Evolutionary conservation across 2,329 filamentous ascomycete species (phyloP).

Genomic region (Aspergillus cejpii): DNA sequence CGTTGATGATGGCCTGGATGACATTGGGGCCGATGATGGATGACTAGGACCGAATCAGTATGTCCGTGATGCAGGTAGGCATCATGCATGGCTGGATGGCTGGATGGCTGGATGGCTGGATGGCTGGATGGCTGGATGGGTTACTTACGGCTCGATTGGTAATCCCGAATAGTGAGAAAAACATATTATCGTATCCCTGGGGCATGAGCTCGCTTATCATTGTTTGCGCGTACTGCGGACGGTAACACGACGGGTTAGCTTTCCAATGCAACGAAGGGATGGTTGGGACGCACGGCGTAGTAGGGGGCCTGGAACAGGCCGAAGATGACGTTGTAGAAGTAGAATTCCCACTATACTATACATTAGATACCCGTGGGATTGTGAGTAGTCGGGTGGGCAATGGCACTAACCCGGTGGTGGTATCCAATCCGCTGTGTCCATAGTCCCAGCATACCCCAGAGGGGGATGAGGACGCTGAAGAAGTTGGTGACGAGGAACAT

Average conservation of each 20-base stretch:
- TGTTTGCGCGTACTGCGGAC: constrained; percentile 35
- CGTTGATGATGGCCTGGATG: constrained; percentile 41
- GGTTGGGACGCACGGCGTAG: constrained; percentile 29
- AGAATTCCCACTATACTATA: constrained; percentile 41
- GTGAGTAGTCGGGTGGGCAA: constrained; percentile 3
- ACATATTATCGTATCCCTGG: constrained; percentile 41
- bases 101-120: no score
- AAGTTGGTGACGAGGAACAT: constrained; percentile 42
- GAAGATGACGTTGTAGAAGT: constrained; percentile 41
- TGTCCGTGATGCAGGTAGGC: background rate
- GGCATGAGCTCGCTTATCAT: constrained; percentile 43
- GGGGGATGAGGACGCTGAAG: constrained; percentile 38
- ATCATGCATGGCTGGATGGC: background rate
- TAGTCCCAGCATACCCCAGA: constrained; percentile 41
- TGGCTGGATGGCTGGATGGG: no score
- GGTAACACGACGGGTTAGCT: constrained; percentile 1
- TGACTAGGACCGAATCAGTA: constrained; percentile 23
- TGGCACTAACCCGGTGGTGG: constrained; percentile 29
- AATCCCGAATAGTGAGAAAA: constrained; percentile 41
- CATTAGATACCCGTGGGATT: no score
- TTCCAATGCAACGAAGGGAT: background rate
- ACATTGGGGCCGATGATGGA: constrained; percentile 42
- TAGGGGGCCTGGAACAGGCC: constrained; percentile 41
- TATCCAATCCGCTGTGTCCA: constrained; percentile 38
- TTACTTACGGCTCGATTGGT: constrained; percentile 39